These are phyloP conservation scores for Dryas octopetala DNA, from an alignment of 306 rosid species.

Conservation along the genomic window DNA sequence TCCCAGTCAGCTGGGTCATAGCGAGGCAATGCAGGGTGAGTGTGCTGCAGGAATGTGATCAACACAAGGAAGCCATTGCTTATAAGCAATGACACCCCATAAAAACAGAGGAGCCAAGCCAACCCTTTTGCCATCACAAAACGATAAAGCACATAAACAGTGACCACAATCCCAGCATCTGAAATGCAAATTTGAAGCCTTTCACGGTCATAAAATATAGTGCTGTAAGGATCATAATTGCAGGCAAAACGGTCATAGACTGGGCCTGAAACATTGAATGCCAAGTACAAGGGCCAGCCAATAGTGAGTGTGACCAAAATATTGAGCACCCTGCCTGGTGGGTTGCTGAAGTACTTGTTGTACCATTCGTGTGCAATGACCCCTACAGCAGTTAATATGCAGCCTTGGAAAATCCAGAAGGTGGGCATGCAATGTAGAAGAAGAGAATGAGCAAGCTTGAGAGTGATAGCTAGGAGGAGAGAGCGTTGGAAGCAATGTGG, in stretches of 20 bases:
- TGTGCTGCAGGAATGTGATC: too few relatives aligned
- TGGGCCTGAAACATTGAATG: slow-evolving; percentile 61
- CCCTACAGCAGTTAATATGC: slow-evolving; percentile 64
- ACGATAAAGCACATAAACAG: neutral
- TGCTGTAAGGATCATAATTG: slow-evolving; percentile 67
- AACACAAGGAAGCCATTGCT: too few relatives aligned
- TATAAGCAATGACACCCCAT: too few relatives aligned
- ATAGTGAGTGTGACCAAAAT: slow-evolving; percentile 48
- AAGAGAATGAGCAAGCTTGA: slow-evolving; percentile 44
- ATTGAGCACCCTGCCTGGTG: slow-evolving; percentile 41
- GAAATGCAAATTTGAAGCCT: slow-evolving; percentile 46
- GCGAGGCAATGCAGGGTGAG: too few relatives aligned
- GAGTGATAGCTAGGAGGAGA: slow-evolving; percentile 11
- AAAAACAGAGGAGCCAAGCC: too few relatives aligned
- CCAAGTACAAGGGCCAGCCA: slow-evolving; percentile 75
- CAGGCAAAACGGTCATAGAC: slow-evolving; percentile 52
- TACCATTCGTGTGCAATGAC: slow-evolving; percentile 77
- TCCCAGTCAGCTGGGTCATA: too few relatives aligned
- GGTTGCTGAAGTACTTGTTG: slow-evolving; percentile 54
- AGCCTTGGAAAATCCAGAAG: slow-evolving; percentile 65
- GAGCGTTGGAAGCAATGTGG: slow-evolving; percentile 71
- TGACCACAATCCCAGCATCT: slow-evolving; percentile 39
- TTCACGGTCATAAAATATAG: slow-evolving; percentile 55
- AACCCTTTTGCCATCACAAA: too few relatives aligned
- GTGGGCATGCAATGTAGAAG: slow-evolving; percentile 51